Conservation (phyloP, 371 early-diverging fungal species). For the Mortierella sp. region DNA sequence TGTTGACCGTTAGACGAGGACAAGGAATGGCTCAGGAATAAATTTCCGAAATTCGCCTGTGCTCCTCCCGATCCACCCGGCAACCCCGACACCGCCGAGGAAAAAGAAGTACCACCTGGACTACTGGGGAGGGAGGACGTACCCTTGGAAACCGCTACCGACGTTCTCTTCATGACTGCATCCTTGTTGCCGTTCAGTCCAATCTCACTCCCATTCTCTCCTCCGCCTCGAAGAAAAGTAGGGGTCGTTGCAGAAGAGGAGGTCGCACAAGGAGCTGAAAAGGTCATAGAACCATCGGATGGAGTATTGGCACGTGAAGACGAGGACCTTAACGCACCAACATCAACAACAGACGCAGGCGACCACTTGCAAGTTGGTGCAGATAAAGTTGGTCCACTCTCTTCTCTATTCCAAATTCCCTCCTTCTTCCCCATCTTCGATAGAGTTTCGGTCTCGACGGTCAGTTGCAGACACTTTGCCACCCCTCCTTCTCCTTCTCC, state of each 20-base stretch:
- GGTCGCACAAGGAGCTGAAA: neutral
- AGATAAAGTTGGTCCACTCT: slow-evolving; percentile 3
- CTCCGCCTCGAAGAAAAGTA: neutral
- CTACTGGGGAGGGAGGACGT: too few species aligned
- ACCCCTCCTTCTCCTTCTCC: neutral
- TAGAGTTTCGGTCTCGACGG: slow-evolving; percentile 23
- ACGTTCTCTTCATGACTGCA: neutral
- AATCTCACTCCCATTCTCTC: neutral
- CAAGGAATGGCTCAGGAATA: neutral
- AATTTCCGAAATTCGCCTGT: slow-evolving; percentile 35
- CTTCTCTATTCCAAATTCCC: neutral
- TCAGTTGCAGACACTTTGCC: slow-evolving; percentile 8
- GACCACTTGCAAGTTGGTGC: neutral
- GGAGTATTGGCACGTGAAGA: neutral
- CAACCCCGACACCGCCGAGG: neutral
- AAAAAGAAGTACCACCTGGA: neutral
- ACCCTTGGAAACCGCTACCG: neutral
- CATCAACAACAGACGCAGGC: neutral
- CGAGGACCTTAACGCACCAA: neutral
- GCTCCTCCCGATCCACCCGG: slow-evolving; percentile 34
- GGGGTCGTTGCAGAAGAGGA: neutral
- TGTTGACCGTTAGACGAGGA: neutral
- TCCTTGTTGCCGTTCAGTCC: neutral
- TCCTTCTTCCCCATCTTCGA: neutral
- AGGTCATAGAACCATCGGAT: neutral